Percentiles rank a stretch among this genome's conserved stretches.
These are phyloP conservation scores for Protoeuglena noctilucae DNA, from an alignment of 139 green algal species.

Conservation along the genomic window DNA sequence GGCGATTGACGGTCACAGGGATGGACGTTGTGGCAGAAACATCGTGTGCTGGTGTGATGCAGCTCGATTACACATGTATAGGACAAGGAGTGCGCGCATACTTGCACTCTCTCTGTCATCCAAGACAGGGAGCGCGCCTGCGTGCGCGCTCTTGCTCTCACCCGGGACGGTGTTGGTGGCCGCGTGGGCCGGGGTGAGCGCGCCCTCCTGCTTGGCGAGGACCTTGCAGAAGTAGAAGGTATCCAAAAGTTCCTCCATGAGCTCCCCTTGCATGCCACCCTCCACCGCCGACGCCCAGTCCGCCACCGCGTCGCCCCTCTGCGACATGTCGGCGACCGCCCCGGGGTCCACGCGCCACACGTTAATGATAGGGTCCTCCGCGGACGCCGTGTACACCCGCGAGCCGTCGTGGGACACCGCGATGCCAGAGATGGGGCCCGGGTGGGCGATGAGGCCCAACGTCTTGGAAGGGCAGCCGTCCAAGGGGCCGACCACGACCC, in stretches of 20 bases:
- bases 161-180: slow-evolving; percentile 8
- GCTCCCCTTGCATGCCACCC: slow-evolving; percentile 14
- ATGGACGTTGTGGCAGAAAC: too few species aligned
- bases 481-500: slow-evolving; percentile 42
- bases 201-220: slow-evolving; percentile 29
- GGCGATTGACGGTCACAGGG: not conserved
- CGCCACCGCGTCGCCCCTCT: not conserved
- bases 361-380: slow-evolving; percentile 28
- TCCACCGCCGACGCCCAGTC: slow-evolving; percentile 27
- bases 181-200: slow-evolving; percentile 13
- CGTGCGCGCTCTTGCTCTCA: not conserved
- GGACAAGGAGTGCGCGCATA: not conserved
- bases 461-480: slow-evolving; percentile 33
- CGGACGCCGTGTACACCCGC: slow-evolving; percentile 39
- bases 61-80: not conserved
- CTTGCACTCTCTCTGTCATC: not conserved
- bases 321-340: slow-evolving; percentile 12
- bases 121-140: not conserved
- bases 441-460: slow-evolving; percentile 59
- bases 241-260: slow-evolving; percentile 40
- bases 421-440: slow-evolving; percentile 23
- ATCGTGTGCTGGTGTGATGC: slow-evolving; percentile 4
- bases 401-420: slow-evolving; percentile 37
- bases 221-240: slow-evolving; percentile 49
- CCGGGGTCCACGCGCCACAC: slow-evolving; percentile 25